These are phyloP conservation scores for Nemania serpens DNA, from an alignment of 2,329 filamentous ascomycete genomes.

Conservation along the genomic window DNA sequence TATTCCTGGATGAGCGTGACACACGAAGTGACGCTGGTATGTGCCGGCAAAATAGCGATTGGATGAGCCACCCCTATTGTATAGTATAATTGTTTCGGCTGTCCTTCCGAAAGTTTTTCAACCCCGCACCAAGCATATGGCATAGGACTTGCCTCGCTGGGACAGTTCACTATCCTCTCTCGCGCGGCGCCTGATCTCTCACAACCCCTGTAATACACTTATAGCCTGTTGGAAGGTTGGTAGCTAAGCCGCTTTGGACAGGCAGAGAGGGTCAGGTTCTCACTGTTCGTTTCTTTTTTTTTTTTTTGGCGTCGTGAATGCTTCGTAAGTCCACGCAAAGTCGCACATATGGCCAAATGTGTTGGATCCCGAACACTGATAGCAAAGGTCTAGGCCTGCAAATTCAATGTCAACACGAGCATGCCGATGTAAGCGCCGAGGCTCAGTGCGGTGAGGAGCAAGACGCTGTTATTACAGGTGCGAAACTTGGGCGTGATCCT, in stretches of 20 bases:
- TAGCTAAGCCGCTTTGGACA: neutral
- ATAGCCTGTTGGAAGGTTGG: neutral
- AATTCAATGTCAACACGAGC: slow-evolving; percentile 58
- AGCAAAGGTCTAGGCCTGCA: slow-evolving; percentile 38
- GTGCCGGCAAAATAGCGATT: slow-evolving; percentile 25
- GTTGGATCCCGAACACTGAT: too few species aligned
- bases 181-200: neutral
- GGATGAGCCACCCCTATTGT: slow-evolving; percentile 1
- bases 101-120: neutral
- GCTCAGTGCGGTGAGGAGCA: slow-evolving; percentile 61
- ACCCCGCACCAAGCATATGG: neutral
- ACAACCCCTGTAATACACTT: neutral
- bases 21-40: slow-evolving; percentile 15
- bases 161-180: neutral
- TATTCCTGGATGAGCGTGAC: slow-evolving; percentile 7
- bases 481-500: slow-evolving; percentile 60
- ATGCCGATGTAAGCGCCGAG: slow-evolving; percentile 62
- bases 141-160: neutral
- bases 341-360: too few species aligned
- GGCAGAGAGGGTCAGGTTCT: neutral
- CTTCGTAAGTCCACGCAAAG: too few species aligned
- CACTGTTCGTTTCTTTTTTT: neutral
- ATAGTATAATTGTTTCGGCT: neutral
- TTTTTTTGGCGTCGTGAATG: neutral
- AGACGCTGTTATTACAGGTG: slow-evolving; percentile 66